Conservation (phyloP, 1,139 yeast species). For the Yamadazyma spencermartinsiae region DNA sequence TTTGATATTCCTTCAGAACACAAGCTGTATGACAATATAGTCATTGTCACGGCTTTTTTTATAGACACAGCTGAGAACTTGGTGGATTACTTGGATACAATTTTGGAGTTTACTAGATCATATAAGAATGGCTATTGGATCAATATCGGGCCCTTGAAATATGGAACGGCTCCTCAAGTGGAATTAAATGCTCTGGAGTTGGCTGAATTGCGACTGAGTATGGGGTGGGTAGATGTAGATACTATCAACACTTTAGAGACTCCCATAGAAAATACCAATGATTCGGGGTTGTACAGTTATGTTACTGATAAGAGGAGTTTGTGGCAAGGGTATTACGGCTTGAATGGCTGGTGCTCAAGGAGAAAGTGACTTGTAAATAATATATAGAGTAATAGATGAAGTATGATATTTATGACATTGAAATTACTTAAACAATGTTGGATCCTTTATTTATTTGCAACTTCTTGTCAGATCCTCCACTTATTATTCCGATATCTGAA, state of each 20-base stretch:
- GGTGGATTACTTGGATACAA: slow-evolving; percentile 66
- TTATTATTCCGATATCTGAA: slow-evolving; percentile 71
- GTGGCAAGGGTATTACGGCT: slow-evolving; percentile 79
- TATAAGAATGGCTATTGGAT: slow-evolving; percentile 65
- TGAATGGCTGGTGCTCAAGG: slow-evolving; percentile 46
- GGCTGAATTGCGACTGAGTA: slow-evolving; percentile 40
- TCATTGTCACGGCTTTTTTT: slow-evolving; percentile 72
- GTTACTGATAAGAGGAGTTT: slow-evolving; percentile 63
- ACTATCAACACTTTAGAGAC: slow-evolving; percentile 36
- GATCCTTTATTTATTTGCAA: slow-evolving; percentile 76
- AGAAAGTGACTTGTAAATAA: slow-evolving; percentile 24
- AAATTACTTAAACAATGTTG: slow-evolving; percentile 27
- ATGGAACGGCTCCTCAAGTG: slow-evolving; percentile 82
- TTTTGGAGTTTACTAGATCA: slow-evolving; percentile 47
- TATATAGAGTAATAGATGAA: background rate
- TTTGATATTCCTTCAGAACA: slow-evolving; percentile 34
- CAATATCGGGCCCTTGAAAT: slow-evolving; percentile 83
- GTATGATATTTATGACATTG: background rate
- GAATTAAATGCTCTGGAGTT: slow-evolving; percentile 72
- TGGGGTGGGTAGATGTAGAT: slow-evolving; percentile 67
- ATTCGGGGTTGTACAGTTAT: slow-evolving; percentile 42
- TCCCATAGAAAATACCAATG: slow-evolving; percentile 9
- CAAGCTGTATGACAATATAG: slow-evolving; percentile 44
- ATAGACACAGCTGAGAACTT: slow-evolving; percentile 87
- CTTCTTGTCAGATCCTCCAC: slow-evolving; percentile 94